These are phyloP conservation scores for Begonia loranthoides DNA, from an alignment of 306 rosid species.

Conservation along the genomic window DNA sequence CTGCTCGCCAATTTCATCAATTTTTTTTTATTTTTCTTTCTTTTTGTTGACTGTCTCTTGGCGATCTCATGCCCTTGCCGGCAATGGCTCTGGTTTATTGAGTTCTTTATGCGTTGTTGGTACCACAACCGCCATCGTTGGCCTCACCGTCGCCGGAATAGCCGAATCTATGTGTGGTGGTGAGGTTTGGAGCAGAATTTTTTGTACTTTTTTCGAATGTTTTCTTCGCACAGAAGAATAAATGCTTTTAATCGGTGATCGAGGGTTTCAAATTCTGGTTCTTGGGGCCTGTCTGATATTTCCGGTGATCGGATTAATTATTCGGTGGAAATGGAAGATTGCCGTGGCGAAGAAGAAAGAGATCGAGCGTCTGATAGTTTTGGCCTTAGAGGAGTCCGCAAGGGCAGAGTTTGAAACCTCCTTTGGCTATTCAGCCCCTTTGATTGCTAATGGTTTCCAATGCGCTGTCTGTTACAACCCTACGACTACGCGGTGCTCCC, in stretches of 20 bases:
- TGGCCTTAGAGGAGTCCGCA: conserved; percentile 54
- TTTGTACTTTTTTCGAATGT: conserved; percentile 32
- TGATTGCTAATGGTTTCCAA: conserved; percentile 11
- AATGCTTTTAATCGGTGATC: conserved; percentile 60
- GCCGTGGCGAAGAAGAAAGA: conserved; percentile 48
- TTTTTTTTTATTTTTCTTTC: no score
- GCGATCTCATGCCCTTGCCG: neutral
- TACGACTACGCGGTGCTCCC: conserved; percentile 55
- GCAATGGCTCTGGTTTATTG: conserved; percentile 9
- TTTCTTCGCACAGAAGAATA: conserved; percentile 29
- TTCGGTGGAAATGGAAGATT: conserved; percentile 43
- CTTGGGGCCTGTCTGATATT: conserved; percentile 25
- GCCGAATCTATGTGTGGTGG: conserved; percentile 33
- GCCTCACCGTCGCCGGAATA: conserved; percentile 1
- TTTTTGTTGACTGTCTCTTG: no score
- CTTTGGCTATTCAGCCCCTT: conserved; percentile 11
- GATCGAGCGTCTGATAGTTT: conserved; percentile 53
- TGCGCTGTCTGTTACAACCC: conserved; percentile 62
- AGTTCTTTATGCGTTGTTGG: neutral
- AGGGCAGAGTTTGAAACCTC: conserved; percentile 55
- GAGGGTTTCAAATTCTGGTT: conserved; percentile 65
- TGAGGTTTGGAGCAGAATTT: conserved; percentile 18
- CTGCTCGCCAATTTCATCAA: no score
- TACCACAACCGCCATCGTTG: neutral
- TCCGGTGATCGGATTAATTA: conserved; percentile 33